Percentiles rank a stretch among this genome's conserved stretches.
Conservation (phyloP, 2,329 filamentous ascomycete genomes). For the Sporothrix globosa region DNA sequence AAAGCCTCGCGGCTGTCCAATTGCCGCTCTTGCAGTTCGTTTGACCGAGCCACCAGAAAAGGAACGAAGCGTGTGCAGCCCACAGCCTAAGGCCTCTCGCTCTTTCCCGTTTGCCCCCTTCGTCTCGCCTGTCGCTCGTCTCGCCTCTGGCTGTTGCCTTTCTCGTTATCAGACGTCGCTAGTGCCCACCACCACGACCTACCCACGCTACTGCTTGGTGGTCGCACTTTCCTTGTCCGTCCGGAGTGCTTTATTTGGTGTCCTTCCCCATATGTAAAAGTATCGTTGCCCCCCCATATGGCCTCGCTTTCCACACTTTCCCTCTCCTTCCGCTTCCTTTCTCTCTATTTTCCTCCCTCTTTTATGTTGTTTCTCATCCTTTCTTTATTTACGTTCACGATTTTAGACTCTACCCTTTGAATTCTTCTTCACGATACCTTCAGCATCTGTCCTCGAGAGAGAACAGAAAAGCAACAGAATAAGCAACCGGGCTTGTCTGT, state of each 20-base stretch:
- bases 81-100: neutral
- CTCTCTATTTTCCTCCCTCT: neutral
- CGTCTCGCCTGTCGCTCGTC: neutral
- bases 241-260: neutral
- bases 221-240: slow-evolving; percentile 25
- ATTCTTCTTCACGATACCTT: neutral
- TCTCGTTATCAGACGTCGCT: slow-evolving; percentile 24
- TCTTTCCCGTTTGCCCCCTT: neutral
- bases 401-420: neutral
- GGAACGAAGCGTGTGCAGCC: slow-evolving; percentile 23
- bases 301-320: slow-evolving; percentile 3
- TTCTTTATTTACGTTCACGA: neutral
- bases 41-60: slow-evolving; percentile 33
- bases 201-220: neutral
- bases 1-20: slow-evolving; percentile 31
- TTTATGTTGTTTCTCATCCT: neutral
- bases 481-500: slow-evolving; percentile 26
- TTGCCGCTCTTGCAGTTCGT: slow-evolving; percentile 34
- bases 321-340: slow-evolving; percentile 11
- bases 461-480: slow-evolving; percentile 27
- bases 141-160: slow-evolving; percentile 4
- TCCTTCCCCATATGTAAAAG: slow-evolving; percentile 28
- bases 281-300: slow-evolving; percentile 8
- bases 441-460: slow-evolving; percentile 27
- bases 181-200: slow-evolving; percentile 2